Conservation (phyloP, 2,329 filamentous ascomycete species). For the Venturia nashicola region DNA sequence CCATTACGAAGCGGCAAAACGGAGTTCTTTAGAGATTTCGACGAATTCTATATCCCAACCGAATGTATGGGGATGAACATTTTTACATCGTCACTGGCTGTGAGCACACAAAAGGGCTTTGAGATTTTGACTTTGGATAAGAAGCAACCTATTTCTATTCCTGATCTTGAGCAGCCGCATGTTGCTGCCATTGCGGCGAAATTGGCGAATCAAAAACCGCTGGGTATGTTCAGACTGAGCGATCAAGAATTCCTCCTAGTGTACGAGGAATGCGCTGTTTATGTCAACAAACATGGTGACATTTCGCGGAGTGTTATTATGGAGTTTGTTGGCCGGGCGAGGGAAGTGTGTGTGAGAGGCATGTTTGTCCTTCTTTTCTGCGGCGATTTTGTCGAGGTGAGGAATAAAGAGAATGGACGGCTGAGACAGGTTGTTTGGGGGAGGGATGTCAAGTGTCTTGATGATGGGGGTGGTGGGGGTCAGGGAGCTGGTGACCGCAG, state of each 20-base stretch:
- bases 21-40: conserved; percentile 94
- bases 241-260: conserved; percentile 72
- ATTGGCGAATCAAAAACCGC: conserved; percentile 68
- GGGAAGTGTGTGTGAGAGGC: conserved; percentile 76
- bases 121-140: conserved; percentile 96
- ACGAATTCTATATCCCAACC: conserved; percentile 95
- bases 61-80: conserved; percentile 94
- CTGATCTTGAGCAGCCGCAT: conserved; percentile 66
- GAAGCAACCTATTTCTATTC: conserved; percentile 89
- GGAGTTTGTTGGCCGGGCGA: conserved; percentile 95
- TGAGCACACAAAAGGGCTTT: conserved; percentile 82
- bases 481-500: conserved; percentile 40
- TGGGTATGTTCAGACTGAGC: conserved; percentile 92
- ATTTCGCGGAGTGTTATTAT: conserved; percentile 90
- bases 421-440: conserved; percentile 90
- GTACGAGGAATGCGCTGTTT: conserved; percentile 93
- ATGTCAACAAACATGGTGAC: conserved; percentile 96
- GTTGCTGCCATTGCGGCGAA: conserved; percentile 77
- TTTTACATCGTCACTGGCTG: conserved; percentile 87
- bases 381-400: conserved; percentile 90
- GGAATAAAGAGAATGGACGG: conserved; percentile 91
- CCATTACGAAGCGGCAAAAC: conserved; percentile 58
- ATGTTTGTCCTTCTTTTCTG: conserved; percentile 90
- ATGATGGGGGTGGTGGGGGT: conserved; percentile 44
- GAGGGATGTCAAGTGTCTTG: conserved; percentile 76